Evolutionary conservation across 371 early-diverging fungal species (phyloP).

Genomic region (Zychaea mexicana): DNA sequence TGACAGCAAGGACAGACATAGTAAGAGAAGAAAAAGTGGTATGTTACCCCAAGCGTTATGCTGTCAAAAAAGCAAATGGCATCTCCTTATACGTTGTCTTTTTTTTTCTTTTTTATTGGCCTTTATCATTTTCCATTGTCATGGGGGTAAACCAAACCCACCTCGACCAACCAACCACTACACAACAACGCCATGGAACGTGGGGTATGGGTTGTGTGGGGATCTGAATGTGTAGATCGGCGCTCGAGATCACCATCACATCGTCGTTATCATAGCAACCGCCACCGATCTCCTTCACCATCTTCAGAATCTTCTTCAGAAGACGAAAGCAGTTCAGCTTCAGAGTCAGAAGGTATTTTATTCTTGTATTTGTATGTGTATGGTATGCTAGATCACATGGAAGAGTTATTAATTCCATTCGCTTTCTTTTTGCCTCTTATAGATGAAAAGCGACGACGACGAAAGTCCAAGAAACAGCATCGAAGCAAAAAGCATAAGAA

Average conservation of each 20-base stretch:
- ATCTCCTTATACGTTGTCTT: background rate
- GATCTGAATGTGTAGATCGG: background rate
- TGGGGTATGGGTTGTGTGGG: too few relatives aligned
- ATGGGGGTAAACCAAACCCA: background rate
- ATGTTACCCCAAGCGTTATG: too few relatives aligned
- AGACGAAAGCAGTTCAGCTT: constrained; percentile 1
- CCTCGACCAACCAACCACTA: background rate
- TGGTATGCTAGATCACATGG: background rate
- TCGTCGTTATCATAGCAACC: background rate
- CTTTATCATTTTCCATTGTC: background rate
- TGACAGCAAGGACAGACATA: constrained; percentile 3
- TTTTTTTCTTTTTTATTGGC: background rate
- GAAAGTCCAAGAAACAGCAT: constrained; percentile 15
- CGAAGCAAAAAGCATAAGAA: constrained; percentile 18
- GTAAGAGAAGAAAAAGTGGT: background rate
- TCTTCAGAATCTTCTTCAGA: constrained; percentile 6
- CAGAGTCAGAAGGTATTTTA: constrained; percentile 13
- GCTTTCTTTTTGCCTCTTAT: background rate
- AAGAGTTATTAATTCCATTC: too few relatives aligned
- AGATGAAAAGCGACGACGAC: constrained; percentile 12
- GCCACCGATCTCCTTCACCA: constrained; percentile 4
- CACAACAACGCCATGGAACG: too few relatives aligned
- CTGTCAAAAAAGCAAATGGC: background rate
- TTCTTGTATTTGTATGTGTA: background rate
- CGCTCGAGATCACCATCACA: constrained; percentile 2